phyloP scores from a whole-genome alignment of 2,329 filamentous ascomycete genomes.

The Ophiocordyceps australis region DNA sequence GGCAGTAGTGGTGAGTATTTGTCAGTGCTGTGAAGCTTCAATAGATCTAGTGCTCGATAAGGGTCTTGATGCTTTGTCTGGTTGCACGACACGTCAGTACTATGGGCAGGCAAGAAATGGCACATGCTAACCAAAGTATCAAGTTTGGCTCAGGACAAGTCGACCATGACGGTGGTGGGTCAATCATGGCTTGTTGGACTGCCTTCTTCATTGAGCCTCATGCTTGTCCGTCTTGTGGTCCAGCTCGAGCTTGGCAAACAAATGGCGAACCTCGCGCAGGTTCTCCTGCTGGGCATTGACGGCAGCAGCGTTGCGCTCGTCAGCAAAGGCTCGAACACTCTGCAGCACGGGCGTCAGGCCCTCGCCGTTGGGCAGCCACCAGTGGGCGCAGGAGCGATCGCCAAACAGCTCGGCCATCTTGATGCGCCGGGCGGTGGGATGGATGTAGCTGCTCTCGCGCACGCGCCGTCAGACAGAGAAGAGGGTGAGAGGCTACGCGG shows the following conservation, averaged over 20 bases:
- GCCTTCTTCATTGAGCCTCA: too few relatives aligned
- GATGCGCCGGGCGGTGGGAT: conserved; percentile 52
- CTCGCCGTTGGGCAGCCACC: conserved; percentile 83
- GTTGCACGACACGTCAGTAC: too few relatives aligned
- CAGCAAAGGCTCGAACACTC: conserved; percentile 63
- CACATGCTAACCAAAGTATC: too few relatives aligned
- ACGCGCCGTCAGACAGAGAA: background rate
- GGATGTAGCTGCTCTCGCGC: conserved; percentile 50
- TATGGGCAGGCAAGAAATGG: too few relatives aligned
- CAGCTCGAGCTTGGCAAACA: conserved; percentile 43
- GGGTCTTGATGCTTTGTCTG: too few relatives aligned
- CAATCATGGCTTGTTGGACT: too few relatives aligned
- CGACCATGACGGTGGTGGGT: too few relatives aligned
- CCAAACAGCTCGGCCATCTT: conserved; percentile 64
- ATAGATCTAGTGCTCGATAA: too few relatives aligned
- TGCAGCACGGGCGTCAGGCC: conserved; percentile 56
- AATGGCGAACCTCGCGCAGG: conserved; percentile 54
- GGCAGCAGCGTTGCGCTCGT: conserved; percentile 50
- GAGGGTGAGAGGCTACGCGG: background rate
- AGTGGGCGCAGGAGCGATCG: conserved; percentile 51
- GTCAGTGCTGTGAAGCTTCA: too few relatives aligned
- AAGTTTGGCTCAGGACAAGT: too few relatives aligned
- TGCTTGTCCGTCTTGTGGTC: too few relatives aligned
- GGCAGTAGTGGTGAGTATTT: too few relatives aligned
- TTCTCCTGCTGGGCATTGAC: conserved; percentile 42